Conservation (phyloP, 371 early-diverging fungal genomes). For the Thermomucor indicae-seudaticae region DNA sequence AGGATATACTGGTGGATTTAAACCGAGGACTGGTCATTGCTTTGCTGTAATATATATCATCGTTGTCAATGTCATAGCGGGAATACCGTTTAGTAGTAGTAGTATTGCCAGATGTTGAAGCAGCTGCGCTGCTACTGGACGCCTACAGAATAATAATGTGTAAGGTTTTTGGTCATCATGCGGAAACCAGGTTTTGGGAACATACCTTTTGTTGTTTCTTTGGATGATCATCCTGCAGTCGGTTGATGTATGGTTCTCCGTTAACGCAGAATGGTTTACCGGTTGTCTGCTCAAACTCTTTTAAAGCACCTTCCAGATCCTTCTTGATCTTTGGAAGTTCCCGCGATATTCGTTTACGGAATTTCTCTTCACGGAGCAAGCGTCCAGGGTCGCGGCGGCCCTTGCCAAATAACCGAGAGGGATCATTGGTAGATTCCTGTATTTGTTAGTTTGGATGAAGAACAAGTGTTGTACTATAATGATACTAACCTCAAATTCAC, state of each 20-base stretch:
- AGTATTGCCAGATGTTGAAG: too few relatives aligned
- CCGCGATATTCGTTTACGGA: constrained; percentile 35
- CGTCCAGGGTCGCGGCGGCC: constrained; percentile 47
- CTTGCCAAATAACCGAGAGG: constrained; percentile 40
- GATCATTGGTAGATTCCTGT: constrained; percentile 35
- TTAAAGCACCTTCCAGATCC: constrained; percentile 33
- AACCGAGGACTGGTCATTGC: constrained; percentile 14
- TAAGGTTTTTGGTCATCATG: not conserved
- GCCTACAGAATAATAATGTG: too few relatives aligned
- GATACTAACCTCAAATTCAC: constrained; percentile 33
- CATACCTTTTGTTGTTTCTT: too few relatives aligned
- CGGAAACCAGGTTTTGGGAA: not conserved
- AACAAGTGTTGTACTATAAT: not conserved
- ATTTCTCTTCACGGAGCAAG: constrained; percentile 41
- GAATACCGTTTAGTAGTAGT: not conserved
- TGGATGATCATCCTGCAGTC: constrained; percentile 9
- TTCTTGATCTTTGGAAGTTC: constrained; percentile 36
- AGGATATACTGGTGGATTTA: constrained; percentile 5
- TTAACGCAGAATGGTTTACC: constrained; percentile 31
- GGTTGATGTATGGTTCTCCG: constrained; percentile 33
- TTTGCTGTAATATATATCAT: constrained; percentile 2
- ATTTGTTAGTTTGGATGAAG: not conserved
- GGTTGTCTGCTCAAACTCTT: constrained; percentile 30
- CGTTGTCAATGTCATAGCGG: not conserved
- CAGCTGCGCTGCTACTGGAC: too few relatives aligned